Evolutionary conservation across 257 asterid genomes (phyloP).

Genomic region (Nicotiana benthamiana): DNA sequence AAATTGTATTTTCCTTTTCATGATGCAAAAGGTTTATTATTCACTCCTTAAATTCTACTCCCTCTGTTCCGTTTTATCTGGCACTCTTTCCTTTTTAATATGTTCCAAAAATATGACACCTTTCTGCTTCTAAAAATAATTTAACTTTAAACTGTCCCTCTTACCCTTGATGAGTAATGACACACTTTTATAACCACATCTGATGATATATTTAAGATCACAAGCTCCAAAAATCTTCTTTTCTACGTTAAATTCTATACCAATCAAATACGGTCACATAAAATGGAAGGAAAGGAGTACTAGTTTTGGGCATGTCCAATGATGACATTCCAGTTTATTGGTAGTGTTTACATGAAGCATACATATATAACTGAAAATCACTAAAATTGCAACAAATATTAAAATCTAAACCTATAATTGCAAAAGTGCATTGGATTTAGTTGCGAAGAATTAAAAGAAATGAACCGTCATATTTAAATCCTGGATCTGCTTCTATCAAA

Average conservation of each 20-base stretch:
- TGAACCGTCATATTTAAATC: neutral
- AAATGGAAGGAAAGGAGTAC: neutral
- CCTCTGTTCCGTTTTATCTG: neutral
- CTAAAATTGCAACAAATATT: neutral
- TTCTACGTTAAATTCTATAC: neutral
- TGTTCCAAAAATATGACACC: neutral
- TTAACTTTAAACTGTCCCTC: neutral
- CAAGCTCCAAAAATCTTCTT: neutral
- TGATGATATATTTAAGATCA: neutral
- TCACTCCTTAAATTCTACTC: neutral
- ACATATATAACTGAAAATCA: neutral
- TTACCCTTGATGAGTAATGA: too few relatives aligned
- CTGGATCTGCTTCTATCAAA: neutral
- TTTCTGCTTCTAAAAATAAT: neutral
- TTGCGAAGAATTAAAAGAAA: neutral
- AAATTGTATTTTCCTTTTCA: neutral
- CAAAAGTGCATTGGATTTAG: neutral
- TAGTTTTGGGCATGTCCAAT: neutral
- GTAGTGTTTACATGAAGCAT: neutral
- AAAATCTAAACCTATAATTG: neutral
- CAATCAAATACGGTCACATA: neutral
- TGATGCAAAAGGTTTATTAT: neutral
- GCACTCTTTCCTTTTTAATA: neutral
- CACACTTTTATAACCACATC: too few relatives aligned
- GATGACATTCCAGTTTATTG: neutral